phyloP scores from a whole-genome alignment of 176 grass and related monocot species.

The Urochloa ruziziensis region DNA sequence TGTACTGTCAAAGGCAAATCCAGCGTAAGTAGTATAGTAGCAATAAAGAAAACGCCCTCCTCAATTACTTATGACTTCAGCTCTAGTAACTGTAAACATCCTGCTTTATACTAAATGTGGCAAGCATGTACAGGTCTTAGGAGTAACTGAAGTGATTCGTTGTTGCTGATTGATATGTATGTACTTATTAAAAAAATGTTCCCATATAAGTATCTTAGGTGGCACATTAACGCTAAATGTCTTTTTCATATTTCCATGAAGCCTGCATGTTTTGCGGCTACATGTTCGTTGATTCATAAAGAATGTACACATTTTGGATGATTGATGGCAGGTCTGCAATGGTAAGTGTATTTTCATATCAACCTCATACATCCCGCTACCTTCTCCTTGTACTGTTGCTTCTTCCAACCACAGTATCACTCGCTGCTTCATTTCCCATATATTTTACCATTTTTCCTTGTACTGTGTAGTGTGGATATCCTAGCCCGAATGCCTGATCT shows the following conservation, averaged over 20 bases:
- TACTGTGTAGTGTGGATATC: neutral
- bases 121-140: neutral
- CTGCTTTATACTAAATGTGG: neutral
- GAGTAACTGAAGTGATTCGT: neutral
- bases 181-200: neutral
- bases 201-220: neutral
- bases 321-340: neutral
- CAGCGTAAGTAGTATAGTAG: neutral
- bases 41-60: slow-evolving; percentile 7
- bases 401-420: neutral
- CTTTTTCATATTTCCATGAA: slow-evolving; percentile 7
- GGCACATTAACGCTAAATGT: neutral
- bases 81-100: neutral
- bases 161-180: neutral
- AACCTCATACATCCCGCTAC: neutral
- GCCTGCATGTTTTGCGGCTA: neutral
- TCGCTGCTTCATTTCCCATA: neutral
- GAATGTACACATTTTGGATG: neutral
- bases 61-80: neutral
- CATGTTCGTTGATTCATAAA: slow-evolving; percentile 1
- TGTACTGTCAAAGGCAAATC: neutral
- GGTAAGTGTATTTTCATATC: neutral
- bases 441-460: neutral
- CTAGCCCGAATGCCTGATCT: neutral
- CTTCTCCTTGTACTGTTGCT: neutral